Evolutionary conservation across 2,329 filamentous ascomycete species (phyloP), one percentile per base, ranked within the genome.

Genomic region (Fusarium citri): DNA sequence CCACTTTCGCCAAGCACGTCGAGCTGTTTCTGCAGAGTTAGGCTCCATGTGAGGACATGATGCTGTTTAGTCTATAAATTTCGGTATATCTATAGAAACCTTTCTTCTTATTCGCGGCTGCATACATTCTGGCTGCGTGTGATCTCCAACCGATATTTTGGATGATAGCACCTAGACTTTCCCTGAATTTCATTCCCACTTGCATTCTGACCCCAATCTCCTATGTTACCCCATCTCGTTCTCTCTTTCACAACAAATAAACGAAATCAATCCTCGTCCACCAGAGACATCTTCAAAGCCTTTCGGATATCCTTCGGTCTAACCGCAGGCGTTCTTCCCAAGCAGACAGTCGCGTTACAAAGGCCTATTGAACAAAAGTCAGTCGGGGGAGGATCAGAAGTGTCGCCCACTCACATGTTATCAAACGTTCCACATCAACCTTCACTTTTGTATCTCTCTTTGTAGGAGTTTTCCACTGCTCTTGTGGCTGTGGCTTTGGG

Each of bases 301-400:
- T 45, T 63, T 1, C 59, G 41, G 2, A 63, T 62, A 6, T 63
- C 57, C 4, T 34, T 41, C 2, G 59, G 59, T 0, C 59, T 40
- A 1, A 63, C 57, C 1, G 59, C 59, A 2, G 59, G 59, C 6
- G 59, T 63, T n/a, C 59, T 40, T 12, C 57, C 59, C 5, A 63
- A 28, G 4, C 59, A 63, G 0, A 63, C 57, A 12, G 58, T 63
- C 4, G 31, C 54, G 26, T 55, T 63, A 12, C 51, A 50, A 1
- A 63, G 28, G 5, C 47, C 59, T 63, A 1, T 23, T 4, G 3
- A 20, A 14, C 0, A 1, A 18, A 11, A 23, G 6, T 62, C 12
- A 31, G 18, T 16, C 2, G 16, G 2, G 5, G 5, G 2, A 6
- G 1, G 1, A 18, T 0, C 0, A 6, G 3, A 4, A 16, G 6